Percentiles rank a stretch among this genome's conserved stretches.
Evolutionary conservation across 169 alveolate species (phyloP).

Genomic region (Fabrea salina): DNA sequence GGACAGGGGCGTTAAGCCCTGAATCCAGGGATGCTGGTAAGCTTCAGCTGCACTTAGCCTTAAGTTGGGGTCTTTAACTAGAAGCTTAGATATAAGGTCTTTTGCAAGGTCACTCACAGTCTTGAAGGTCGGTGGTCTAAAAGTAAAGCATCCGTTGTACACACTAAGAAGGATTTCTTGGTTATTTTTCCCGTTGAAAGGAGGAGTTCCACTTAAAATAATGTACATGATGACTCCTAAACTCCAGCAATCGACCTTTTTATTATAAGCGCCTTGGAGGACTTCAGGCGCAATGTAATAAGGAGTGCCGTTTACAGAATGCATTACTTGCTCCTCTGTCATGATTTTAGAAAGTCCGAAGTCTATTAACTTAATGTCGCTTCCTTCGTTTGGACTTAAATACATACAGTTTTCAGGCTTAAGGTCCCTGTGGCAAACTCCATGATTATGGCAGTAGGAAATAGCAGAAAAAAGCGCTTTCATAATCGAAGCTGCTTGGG

Average conservation of each 20-base stretch:
- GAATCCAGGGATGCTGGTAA: constrained; percentile 79
- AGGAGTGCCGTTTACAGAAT: constrained; percentile 66
- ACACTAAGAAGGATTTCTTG: constrained; percentile 34
- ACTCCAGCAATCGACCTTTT: constrained; percentile 66
- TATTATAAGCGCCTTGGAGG: constrained; percentile 46
- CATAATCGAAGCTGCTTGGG: constrained; percentile 65
- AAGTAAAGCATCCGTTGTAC: background rate
- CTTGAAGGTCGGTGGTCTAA: background rate
- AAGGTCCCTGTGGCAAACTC: constrained; percentile 65
- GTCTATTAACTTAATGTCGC: constrained; percentile 65
- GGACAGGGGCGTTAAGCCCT: constrained; percentile 27
- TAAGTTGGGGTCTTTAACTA: constrained; percentile 74
- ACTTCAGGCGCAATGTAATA: constrained; percentile 72
- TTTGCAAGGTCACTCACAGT: constrained; percentile 73
- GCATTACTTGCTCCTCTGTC: constrained; percentile 47
- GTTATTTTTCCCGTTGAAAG: constrained; percentile 65
- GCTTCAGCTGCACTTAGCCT: constrained; percentile 82
- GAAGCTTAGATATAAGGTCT: constrained; percentile 69
- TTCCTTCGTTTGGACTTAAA: constrained; percentile 36
- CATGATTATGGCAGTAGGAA: constrained; percentile 58
- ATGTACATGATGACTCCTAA: constrained; percentile 66
- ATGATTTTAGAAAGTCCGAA: constrained; percentile 62
- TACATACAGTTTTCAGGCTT: constrained; percentile 70
- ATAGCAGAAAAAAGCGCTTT: constrained; percentile 59
- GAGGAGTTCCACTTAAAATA: constrained; percentile 64